Conservation (phyloP, 495 filamentous ascomycete species). For the Hyaloscypha bicolor region DNA sequence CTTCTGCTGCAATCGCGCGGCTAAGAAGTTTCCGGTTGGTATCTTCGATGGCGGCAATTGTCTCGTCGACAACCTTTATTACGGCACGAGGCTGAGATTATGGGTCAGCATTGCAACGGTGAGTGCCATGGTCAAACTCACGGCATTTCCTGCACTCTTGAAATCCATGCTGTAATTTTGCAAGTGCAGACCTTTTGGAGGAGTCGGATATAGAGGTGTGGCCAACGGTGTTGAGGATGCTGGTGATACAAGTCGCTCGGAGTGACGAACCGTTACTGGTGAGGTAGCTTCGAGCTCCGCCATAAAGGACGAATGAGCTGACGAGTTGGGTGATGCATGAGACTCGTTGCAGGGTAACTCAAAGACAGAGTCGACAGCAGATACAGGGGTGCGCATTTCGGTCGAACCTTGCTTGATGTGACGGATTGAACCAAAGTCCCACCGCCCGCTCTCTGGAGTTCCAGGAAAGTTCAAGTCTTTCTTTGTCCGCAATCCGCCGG, state of each 20-base stretch:
- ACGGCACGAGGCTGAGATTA: constrained; percentile 23
- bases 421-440: constrained; percentile 22
- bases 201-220: not conserved
- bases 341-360: constrained; percentile 14
- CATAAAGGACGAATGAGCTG: constrained; percentile 20
- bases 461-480: constrained; percentile 10
- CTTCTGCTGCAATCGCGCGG: constrained; percentile 26
- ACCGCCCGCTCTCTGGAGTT: constrained; percentile 14
- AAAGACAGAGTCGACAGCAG: constrained; percentile 28
- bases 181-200: not conserved
- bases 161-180: constrained; percentile 18
- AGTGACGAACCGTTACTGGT: not conserved
- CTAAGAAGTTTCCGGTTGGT: constrained; percentile 26
- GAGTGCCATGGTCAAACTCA: not conserved
- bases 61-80: constrained; percentile 27
- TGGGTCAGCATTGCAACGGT: constrained; percentile 2
- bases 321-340: constrained; percentile 22
- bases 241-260: not conserved
- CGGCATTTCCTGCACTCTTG: constrained; percentile 17
- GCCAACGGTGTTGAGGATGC: not conserved
- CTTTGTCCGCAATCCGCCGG: not conserved
- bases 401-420: constrained; percentile 20
- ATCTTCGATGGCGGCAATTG: constrained; percentile 29
- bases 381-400: constrained; percentile 14
- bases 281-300: constrained; percentile 32